Percentiles rank a stretch among this genome's conserved stretches.
Evolutionary conservation across 345 rosid genomes (phyloP).

Genomic region (Eucalyptus shirleyi): DNA sequence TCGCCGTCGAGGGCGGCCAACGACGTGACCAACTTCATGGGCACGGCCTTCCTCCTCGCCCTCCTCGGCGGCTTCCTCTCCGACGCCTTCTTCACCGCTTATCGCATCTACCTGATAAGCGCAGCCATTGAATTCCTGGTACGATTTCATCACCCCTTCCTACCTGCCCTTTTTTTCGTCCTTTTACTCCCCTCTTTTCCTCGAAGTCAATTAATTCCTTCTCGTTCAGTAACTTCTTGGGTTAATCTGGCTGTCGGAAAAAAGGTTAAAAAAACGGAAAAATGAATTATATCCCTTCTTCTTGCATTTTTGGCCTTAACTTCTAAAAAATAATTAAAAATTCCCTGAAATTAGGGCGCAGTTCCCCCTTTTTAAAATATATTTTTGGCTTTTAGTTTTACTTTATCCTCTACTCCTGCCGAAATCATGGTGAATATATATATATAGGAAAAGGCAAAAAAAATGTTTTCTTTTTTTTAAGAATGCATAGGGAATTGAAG

Average conservation of each 20-base stretch:
- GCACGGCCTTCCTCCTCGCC: constrained; percentile 75
- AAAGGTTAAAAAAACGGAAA: not conserved
- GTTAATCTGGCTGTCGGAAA: not conserved
- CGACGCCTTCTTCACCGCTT: constrained; percentile 41
- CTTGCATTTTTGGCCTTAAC: not conserved
- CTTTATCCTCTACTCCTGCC: not conserved
- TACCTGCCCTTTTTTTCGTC: not conserved
- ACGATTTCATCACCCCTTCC: not conserved
- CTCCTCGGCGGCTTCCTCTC: constrained; percentile 85
- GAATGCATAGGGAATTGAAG: not conserved
- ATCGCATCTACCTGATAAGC: constrained; percentile 6
- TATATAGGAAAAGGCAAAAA: not conserved
- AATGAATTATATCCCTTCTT: not conserved
- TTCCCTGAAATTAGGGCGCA: not conserved
- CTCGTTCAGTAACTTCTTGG: not conserved
- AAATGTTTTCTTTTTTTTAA: not conserved
- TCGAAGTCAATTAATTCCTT: not conserved
- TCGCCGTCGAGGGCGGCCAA: constrained; percentile 70
- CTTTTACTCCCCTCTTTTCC: not conserved
- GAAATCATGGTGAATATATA: not conserved
- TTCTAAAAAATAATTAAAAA: not conserved
- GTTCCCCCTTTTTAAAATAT: not conserved
- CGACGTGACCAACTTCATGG: constrained; percentile 74
- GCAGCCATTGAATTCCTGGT: constrained; percentile 13
- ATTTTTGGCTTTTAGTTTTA: not conserved